Conservation (phyloP, 75 land plant genomes). For the Ceratopteris richardii region DNA sequence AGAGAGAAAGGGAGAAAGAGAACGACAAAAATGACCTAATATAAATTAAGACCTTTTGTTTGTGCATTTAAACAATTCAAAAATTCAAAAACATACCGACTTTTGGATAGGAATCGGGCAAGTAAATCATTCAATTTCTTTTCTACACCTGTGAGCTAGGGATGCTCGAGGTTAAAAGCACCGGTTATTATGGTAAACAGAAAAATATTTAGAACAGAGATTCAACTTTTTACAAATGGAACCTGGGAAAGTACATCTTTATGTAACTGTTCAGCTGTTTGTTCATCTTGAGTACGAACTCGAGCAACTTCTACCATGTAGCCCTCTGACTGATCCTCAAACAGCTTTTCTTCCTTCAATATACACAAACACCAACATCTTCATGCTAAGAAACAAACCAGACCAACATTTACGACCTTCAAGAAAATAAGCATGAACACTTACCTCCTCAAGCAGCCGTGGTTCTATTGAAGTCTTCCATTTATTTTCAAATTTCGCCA, state of each 20-base stretch:
- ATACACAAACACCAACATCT: background rate
- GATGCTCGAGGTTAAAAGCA: background rate
- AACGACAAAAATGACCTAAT: no score
- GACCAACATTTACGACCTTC: background rate
- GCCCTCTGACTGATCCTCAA: background rate
- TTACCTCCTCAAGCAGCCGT: slow-evolving; percentile 38
- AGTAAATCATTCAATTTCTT: background rate
- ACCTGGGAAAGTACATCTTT: slow-evolving; percentile 2
- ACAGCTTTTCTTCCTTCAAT: slow-evolving; percentile 1
- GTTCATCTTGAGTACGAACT: slow-evolving; percentile 1
- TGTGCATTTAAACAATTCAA: background rate
- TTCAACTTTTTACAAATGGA: background rate
- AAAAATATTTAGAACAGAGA: background rate
- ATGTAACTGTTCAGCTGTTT: background rate
- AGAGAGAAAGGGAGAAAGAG: no score
- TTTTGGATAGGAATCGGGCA: background rate
- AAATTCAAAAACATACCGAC: background rate
- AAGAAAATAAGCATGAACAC: background rate
- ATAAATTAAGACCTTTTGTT: background rate
- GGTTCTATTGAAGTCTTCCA: slow-evolving; percentile 39
- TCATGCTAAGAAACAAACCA: background rate
- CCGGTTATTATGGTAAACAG: background rate
- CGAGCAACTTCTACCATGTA: background rate
- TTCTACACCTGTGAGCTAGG: background rate
- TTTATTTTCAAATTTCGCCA: slow-evolving; percentile 43